A percentile compares a stretch with the other conserved stretches of the same genome.
These are phyloP conservation scores for Arthrobotrys conoides DNA, from an alignment of 2,329 filamentous ascomycete species.

Conservation along the genomic window DNA sequence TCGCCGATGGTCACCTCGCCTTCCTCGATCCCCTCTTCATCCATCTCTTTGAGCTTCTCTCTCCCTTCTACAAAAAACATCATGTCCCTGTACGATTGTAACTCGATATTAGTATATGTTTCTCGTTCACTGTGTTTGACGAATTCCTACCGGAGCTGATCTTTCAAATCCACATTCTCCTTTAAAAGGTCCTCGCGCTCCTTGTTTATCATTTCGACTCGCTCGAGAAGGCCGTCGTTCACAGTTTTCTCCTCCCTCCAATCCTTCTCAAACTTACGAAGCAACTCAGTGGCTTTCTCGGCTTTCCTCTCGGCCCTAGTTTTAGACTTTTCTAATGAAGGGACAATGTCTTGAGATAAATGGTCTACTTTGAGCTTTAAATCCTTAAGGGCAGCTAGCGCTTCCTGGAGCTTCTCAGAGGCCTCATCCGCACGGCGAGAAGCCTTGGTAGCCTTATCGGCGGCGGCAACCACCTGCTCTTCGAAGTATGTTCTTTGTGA, in stretches of 20 bases:
- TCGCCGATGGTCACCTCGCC: constrained; percentile 56
- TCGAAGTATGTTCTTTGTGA: constrained; percentile 95
- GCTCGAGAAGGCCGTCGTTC: constrained; percentile 82
- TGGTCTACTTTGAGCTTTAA: constrained; percentile 73
- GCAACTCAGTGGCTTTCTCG: constrained; percentile 80
- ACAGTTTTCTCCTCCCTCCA: constrained; percentile 90
- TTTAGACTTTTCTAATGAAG: constrained; percentile 79
- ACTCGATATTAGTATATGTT: background rate
- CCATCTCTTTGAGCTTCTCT: constrained; percentile 59
- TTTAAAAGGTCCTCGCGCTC: constrained; percentile 73
- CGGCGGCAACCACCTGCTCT: constrained; percentile 88
- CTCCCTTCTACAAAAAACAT: constrained; percentile 60
- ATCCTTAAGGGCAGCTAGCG: constrained; percentile 70
- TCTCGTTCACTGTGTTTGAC: background rate
- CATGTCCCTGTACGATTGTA: constrained; percentile 33
- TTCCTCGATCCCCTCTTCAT: constrained; percentile 56
- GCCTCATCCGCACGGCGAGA: constrained; percentile 67
- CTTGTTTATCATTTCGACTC: constrained; percentile 79
- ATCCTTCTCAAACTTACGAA: constrained; percentile 80
- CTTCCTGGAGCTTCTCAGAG: constrained; percentile 70
- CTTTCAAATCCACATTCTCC: constrained; percentile 73
- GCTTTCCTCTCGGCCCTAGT: constrained; percentile 78
- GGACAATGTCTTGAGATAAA: constrained; percentile 73
- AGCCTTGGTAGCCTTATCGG: constrained; percentile 77
- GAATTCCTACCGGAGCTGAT: constrained; percentile 47